Conservation (phyloP, 129 eudicot genomes). For the Logfia minima region DNA sequence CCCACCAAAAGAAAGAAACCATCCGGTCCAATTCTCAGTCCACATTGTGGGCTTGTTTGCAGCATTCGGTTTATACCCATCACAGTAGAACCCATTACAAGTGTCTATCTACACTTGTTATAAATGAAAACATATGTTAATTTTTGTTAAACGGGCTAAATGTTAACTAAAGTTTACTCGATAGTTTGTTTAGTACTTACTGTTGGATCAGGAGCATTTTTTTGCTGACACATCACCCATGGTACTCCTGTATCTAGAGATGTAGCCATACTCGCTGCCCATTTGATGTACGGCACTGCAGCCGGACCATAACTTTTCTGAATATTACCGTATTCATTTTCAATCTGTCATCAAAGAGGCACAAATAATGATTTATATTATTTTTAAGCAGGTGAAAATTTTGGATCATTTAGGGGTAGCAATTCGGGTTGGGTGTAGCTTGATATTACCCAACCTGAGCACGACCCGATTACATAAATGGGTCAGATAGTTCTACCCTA, state of each 20-base stretch:
- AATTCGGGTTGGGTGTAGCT: too few relatives aligned
- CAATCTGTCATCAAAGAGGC: conserved; percentile 53
- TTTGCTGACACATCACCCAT: conserved; percentile 98
- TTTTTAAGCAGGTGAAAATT: too few relatives aligned
- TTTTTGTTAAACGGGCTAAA: neutral
- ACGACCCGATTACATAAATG: too few relatives aligned
- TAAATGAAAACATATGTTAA: neutral
- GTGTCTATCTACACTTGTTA: conserved; percentile 65
- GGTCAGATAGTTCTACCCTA: too few relatives aligned
- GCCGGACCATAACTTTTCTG: conserved; percentile 57
- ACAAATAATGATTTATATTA: neutral
- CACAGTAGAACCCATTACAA: conserved; percentile 97
- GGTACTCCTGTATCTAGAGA: conserved; percentile 94
- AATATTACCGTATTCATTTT: conserved; percentile 89
- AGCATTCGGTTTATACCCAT: conserved; percentile 83
- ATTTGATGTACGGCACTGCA: conserved; percentile 66
- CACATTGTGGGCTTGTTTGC: conserved; percentile 79
- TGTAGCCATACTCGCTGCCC: conserved; percentile 97
- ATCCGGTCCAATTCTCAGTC: conserved; percentile 99
- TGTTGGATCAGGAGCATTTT: conserved; percentile 82
- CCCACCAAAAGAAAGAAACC: conserved; percentile 80
- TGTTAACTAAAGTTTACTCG: neutral
- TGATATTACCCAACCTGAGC: neutral
- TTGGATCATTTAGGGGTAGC: too few relatives aligned
- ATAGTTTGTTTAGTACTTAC: conserved; percentile 35